Base-by-base conservation (phyloP, 1,139 yeast species). In the Sugiyamaella grinbergsii region DNA sequence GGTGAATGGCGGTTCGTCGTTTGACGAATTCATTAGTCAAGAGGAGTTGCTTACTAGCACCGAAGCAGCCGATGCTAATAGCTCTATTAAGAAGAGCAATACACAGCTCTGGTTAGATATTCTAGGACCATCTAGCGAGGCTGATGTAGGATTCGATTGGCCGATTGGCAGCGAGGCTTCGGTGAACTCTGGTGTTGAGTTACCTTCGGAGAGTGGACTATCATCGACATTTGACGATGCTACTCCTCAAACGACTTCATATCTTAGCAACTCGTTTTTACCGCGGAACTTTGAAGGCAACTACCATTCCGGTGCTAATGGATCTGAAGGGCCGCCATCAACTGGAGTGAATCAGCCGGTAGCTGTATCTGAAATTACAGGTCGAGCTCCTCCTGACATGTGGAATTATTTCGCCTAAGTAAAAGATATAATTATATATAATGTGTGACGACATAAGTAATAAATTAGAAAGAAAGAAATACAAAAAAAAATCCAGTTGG, bases 391-490 rank as follows among this genome's bases (percentile, higher is more conserved):
- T 19, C 42, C 47, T 34, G 47, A 43, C 26, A 34, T 43, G 47
- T 43, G 47, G 47, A 43, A 43, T 36, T 43, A 43, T 28, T 43
- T 43, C 24, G 47, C 47, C 2, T 41, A 43, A 43, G 31, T 19
- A n/a, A 20, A 3, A n/a, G 16, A 20, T 36, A 20, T 33, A 33
- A 16, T 33, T 16, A 33, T 36, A 16, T 36, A 36, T 36, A 22
- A 36, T 20, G 45, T 41, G 45, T 41, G 36, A 41, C 24, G 44
- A 41, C 22, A 31, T 19, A 37, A 3, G 22, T 22, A 26, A 31
- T 29, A 15, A 41, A 41, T 19, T 18, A 19, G 5, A 19, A 36
- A 36, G 40, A 26, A 36, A 20, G 10, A 18, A 19, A 16, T 26
- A 4, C n/a, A 34, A 20, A n/a, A 3, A 34, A 8, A 2, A 34